Percentiles rank a stretch among this genome's conserved stretches.
Conservation (phyloP, 257 asterid species). For the Dorcoceras hygrometricum region DNA sequence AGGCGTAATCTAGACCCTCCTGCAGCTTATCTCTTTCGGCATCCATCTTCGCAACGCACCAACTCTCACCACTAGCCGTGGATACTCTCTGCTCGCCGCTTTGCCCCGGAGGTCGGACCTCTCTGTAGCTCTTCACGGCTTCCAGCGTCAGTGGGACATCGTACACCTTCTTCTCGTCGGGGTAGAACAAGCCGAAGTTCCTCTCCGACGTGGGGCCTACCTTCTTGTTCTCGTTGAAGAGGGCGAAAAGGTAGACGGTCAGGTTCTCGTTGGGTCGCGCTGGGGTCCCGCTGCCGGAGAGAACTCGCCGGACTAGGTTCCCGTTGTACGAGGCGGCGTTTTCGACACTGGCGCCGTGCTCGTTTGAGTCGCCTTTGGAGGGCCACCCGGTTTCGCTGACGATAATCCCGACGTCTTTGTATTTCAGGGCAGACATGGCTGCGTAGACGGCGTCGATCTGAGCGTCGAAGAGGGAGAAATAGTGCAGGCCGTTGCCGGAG, state of each 20-base stretch:
- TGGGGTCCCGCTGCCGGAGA: constrained; percentile 83
- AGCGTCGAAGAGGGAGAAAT: constrained; percentile 78
- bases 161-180: constrained; percentile 63
- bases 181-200: constrained; percentile 89
- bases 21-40: constrained; percentile 66
- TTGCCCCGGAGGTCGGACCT: constrained; percentile 29
- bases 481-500: constrained; percentile 62
- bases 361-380: constrained; percentile 77
- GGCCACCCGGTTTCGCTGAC: constrained; percentile 97
- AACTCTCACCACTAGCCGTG: constrained; percentile 57
- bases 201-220: constrained; percentile 85
- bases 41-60: constrained; percentile 84
- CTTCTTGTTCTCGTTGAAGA: constrained; percentile 88
- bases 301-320: constrained; percentile 58
- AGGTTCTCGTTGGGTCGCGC: constrained; percentile 59
- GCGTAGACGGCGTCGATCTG: constrained; percentile 89
- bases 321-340: constrained; percentile 95
- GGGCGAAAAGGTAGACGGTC: constrained; percentile 69
- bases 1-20: constrained; percentile 77
- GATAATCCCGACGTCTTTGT: constrained; percentile 51
- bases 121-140: constrained; percentile 42
- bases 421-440: constrained; percentile 65
- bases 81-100: constrained; percentile 44
- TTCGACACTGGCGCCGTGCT: constrained; percentile 61
- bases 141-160: constrained; percentile 62